Base-by-base conservation (phyloP, 1,139 yeast species). In the Suhomyces terraborum region DNA sequence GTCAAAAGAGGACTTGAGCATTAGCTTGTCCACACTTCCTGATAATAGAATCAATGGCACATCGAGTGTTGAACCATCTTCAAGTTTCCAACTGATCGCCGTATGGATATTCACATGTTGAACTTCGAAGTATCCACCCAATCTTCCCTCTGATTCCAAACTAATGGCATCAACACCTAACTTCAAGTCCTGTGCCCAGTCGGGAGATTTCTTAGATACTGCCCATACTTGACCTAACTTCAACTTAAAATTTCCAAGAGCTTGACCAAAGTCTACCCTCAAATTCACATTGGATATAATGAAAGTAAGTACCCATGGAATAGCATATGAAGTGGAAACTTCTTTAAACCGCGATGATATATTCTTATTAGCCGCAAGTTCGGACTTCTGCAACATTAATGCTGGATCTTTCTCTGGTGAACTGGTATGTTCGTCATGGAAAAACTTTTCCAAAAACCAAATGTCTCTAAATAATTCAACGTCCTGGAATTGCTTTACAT, bases 401-500 rank as follows among this genome's bases (percentile, higher is more conserved):
- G 29, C 36, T 4, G 40, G 24, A 4, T 35, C 33, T 10, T 32
- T 38, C 3, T 37, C 35, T 3, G 32, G 40, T 9, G 30, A 8
- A 6, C 16, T 22, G 4, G 18, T n/a, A 19, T 22, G 13, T 13
- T 27, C 23, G 9, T 25, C 34, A 9, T 48, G 51, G 32, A 35
- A 45, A 22, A 45, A 50, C 22, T 54, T 50, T 29, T 56, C 49
- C 0, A 94, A 85, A 36, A 77, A 62, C 98, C 98, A 93, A 28
- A 91, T 82, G 59, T 93, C 96, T 45, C 75, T 73, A 62, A 93
- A 93, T 25, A 91, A 64, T 39, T 86, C 85, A 43, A 91, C 66
- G 59, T 93, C 97, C 55, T 89, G 96, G 42, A 86, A 73, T 58
- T 93, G 98, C 53, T 87, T 87, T 45, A 89, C 70, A 54, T 88